Conservation (phyloP, 345 rosid species). For the Salix purpurea region DNA sequence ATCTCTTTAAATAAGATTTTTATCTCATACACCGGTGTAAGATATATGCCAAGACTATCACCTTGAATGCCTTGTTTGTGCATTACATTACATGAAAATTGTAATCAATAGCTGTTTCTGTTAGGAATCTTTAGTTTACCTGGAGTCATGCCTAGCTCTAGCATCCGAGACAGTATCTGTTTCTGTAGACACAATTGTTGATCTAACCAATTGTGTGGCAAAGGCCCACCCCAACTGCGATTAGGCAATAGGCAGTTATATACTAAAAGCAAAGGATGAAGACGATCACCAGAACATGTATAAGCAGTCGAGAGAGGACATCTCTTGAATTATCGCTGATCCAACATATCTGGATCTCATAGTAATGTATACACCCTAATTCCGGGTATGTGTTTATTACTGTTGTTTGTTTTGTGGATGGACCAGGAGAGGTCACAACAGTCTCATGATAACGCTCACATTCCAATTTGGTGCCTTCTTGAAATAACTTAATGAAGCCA, state of each 20-base stretch:
- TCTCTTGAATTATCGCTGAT: neutral
- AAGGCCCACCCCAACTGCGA: slow-evolving; percentile 94
- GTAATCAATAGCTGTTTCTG: neutral
- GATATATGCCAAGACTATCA: neutral
- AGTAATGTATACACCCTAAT: neutral
- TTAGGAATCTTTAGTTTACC: slow-evolving; percentile 35
- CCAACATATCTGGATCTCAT: neutral
- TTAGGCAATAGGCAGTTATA: neutral
- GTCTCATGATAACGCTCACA: no score
- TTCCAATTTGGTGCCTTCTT: no score
- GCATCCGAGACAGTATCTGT: slow-evolving; percentile 71
- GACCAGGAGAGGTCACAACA: neutral
- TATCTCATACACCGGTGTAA: neutral
- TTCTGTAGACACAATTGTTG: slow-evolving; percentile 80
- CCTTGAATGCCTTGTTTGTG: neutral
- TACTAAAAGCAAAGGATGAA: neutral
- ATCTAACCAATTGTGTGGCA: slow-evolving; percentile 75
- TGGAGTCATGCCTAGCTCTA: slow-evolving; percentile 94
- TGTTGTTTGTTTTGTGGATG: neutral
- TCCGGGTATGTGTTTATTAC: neutral
- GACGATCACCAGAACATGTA: neutral
- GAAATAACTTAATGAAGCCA: neutral
- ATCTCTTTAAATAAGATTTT: neutral
- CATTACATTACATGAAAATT: neutral
- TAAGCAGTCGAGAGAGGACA: neutral